Evolutionary conservation across 2,329 filamentous ascomycete species (phyloP), one percentile per base, ranked within the genome.

Genomic region (Chaetomium globosum): DNA sequence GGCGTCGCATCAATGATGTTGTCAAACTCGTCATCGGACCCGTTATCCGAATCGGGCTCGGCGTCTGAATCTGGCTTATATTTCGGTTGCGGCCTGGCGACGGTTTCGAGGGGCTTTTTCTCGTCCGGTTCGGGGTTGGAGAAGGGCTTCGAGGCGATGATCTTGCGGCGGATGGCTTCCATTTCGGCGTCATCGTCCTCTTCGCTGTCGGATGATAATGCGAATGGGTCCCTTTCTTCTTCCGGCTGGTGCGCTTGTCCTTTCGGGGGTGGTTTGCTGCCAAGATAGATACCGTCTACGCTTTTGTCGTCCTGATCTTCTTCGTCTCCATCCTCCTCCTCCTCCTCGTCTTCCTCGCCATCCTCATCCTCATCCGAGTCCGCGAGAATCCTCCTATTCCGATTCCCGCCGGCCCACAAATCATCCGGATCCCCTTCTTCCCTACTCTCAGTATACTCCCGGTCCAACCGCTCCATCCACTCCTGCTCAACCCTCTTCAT

Each of bases 141-240:
- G 73, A 99, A 99, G 0, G 93, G 87, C 74, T 94, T 97, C 7
- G 94, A 97, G 7, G 89, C 90, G 2, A 99, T 84, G n/a, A 98
- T 92, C 71, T 92, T 91, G 62, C 90, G 87, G 57, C 95, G 86
- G 60, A 99, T 89, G 73, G 96, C 93, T 43, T 92, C 93, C 93
- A 98, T 98, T 64, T 97, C 89, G 64, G 91, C 91, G 71, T 92
- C 89, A 66, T 68, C 67, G 7, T 67, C 66, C 4, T 68, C 91
- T 36, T 67, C 91, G 48, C 86, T 87, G 71, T 92, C 89, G 63
- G 93, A 90, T 10, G 92, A 92, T 54, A 96, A 85, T 61, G 86
- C 89, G 72, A 89, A 93, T 0, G 88, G 88, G 71, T 95, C 91
- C 70, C 77, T 80, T 39, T 82, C 77, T 26, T 84, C 78, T 31